A percentile compares a stretch with the other conserved stretches of the same genome.
Conservation (phyloP, 1,284 basidiomycete genomes). For the Irpex lacteus region DNA sequence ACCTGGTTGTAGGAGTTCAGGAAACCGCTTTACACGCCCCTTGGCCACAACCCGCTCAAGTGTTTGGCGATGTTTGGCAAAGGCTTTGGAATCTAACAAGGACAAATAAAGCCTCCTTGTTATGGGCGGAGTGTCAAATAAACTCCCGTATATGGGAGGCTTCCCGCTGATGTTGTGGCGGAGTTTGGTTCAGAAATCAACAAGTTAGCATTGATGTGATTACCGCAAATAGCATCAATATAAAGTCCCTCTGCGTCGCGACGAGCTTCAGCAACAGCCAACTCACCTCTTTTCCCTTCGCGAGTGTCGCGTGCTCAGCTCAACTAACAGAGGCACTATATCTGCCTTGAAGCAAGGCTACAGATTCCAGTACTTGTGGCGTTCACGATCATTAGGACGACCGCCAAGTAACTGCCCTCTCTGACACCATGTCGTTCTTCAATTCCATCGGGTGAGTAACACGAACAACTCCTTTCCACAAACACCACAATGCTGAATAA, state of each 20-base stretch:
- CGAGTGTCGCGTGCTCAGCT: neutral
- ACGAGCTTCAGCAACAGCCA: slow-evolving; percentile 7
- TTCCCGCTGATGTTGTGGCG: neutral
- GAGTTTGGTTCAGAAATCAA: neutral
- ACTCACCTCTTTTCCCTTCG: slow-evolving; percentile 3
- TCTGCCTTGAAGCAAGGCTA: neutral
- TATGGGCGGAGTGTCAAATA: neutral
- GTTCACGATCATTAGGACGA: neutral
- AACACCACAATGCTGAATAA: neutral
- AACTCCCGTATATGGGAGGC: neutral
- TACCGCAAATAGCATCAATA: slow-evolving; percentile 4
- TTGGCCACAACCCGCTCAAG: slow-evolving; percentile 1
- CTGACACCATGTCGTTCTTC: slow-evolving; percentile 65
- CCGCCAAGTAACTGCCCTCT: neutral
- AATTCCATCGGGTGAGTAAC: slow-evolving; percentile 67
- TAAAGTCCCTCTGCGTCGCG: slow-evolving; percentile 14
- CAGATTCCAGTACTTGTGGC: neutral
- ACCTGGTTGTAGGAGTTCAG: slow-evolving; percentile 10
- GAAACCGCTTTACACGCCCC: neutral
- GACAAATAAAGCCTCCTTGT: slow-evolving; percentile 16
- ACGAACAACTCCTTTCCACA: neutral
- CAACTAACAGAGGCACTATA: neutral
- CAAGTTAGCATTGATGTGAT: neutral
- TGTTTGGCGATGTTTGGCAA: slow-evolving; percentile 27
- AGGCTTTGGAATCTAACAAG: slow-evolving; percentile 24